Conservation (phyloP, 2,329 filamentous ascomycete genomes). For the Microthyrium microscopicum region DNA sequence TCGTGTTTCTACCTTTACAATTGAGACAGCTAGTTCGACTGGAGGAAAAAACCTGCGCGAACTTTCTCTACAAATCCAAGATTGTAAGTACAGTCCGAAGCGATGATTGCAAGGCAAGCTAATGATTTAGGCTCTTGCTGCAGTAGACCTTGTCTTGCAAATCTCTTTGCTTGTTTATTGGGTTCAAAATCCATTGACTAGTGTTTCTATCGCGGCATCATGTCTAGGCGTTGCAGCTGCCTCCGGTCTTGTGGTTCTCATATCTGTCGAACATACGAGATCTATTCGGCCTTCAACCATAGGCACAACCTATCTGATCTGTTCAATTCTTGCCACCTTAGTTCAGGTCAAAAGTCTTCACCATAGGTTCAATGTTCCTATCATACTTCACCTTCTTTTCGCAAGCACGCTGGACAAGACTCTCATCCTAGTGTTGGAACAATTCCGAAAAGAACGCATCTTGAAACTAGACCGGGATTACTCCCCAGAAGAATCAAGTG, state of each 20-base stretch:
- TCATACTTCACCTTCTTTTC: no score
- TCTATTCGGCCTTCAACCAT: background rate
- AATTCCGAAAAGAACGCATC: slow-evolving; percentile 10
- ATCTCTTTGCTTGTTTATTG: slow-evolving; percentile 10
- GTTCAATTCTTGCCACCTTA: slow-evolving; percentile 6
- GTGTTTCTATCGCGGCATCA: background rate
- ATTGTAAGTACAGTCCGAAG: no score
- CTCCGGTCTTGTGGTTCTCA: background rate
- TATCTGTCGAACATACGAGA: background rate
- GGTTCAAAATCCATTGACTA: background rate
- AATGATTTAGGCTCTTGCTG: no score
- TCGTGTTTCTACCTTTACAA: slow-evolving; percentile 4
- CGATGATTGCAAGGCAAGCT: no score
- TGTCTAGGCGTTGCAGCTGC: background rate
- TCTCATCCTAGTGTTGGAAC: no score
- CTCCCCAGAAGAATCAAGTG: slow-evolving; percentile 11
- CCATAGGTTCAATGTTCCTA: slow-evolving; percentile 9
- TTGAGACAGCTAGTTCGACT: background rate
- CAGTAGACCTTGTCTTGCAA: slow-evolving; percentile 9
- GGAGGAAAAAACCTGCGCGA: no score
- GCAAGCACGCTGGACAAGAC: no score
- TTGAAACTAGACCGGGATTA: slow-evolving; percentile 10
- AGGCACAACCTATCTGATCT: background rate
- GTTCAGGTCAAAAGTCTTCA: slow-evolving; percentile 11
- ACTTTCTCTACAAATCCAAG: no score